A percentile compares a stretch with the other conserved stretches of the same genome.
phyloP scores from a whole-genome alignment of 2,329 filamentous ascomycete species.

The Sporothrix schenckii region DNA sequence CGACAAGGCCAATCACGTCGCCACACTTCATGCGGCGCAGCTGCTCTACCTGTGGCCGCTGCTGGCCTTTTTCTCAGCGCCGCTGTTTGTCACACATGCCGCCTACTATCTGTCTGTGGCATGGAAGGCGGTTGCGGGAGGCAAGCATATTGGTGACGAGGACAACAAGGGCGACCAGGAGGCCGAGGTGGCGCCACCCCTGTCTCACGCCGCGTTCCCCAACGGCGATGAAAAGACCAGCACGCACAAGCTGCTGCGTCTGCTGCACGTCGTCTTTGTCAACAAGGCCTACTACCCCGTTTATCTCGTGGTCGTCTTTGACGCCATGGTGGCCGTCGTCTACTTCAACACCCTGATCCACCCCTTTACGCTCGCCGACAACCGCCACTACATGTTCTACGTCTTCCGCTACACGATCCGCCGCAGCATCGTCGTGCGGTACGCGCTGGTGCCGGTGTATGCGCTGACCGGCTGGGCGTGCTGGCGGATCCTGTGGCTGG shows the following conservation, averaged over 20 bases:
- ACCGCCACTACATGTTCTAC: constrained; percentile 97
- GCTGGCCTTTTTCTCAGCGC: constrained; percentile 84
- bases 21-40: constrained; percentile 84
- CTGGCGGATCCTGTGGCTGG: constrained; percentile 61
- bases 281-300: constrained; percentile 45
- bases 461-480: constrained; percentile 68
- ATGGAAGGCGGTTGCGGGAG: not conserved
- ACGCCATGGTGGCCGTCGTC: constrained; percentile 55
- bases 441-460: constrained; percentile 71
- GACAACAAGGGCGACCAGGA: not conserved
- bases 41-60: constrained; percentile 96
- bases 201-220: constrained; percentile 1
- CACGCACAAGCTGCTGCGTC: constrained; percentile 19
- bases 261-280: constrained; percentile 39
- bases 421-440: constrained; percentile 64
- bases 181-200: not conserved
- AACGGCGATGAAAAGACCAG: not conserved
- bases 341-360: constrained; percentile 90
- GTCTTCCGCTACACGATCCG: constrained; percentile 83
- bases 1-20: constrained; percentile 92
- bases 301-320: constrained; percentile 45
- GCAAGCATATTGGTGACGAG: too few relatives aligned
- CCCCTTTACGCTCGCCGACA: constrained; percentile 94
- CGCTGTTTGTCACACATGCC: constrained; percentile 59
- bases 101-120: not conserved